Evolutionary conservation across 106 monocot genomes (phyloP).

Genomic region (Allium cepa): DNA sequence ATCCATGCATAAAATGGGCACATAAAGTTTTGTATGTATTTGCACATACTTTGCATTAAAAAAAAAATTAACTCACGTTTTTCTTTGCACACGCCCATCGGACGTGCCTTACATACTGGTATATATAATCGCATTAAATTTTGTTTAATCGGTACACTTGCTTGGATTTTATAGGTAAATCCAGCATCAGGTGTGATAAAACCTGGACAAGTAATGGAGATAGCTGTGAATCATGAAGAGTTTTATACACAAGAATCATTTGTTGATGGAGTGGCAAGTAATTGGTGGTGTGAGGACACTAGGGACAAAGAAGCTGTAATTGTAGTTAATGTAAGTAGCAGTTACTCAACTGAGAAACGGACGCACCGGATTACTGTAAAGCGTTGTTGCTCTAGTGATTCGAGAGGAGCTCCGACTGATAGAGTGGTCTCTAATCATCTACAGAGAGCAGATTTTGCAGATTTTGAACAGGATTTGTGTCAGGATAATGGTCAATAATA

Average conservation of each 20-base stretch:
- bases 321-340: constrained; percentile 51
- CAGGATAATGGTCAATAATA: too few relatives aligned
- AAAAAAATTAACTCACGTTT: too few relatives aligned
- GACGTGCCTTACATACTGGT: too few relatives aligned
- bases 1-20: too few relatives aligned
- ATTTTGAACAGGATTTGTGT: constrained; percentile 2
- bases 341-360: constrained; percentile 24
- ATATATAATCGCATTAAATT: too few relatives aligned
- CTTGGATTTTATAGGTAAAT: constrained; percentile 29
- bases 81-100: too few relatives aligned
- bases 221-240: constrained; percentile 70
- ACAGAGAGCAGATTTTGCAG: constrained; percentile 40
- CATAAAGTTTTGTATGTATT: too few relatives aligned
- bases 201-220: constrained; percentile 55
- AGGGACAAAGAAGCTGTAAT: constrained; percentile 59
- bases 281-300: constrained; percentile 61
- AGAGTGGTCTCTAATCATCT: constrained; percentile 35
- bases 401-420: constrained; percentile 13
- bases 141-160: too few relatives aligned
- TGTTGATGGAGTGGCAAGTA: constrained; percentile 59
- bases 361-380: constrained; percentile 49
- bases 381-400: constrained; percentile 15
- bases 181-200: constrained; percentile 70
- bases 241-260: constrained; percentile 49
- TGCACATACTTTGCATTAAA: too few relatives aligned